A percentile compares a stretch with the other conserved stretches of the same genome.
Conservation (phyloP, 352 stramenopile genomes). For the Globisporangium parvum region DNA sequence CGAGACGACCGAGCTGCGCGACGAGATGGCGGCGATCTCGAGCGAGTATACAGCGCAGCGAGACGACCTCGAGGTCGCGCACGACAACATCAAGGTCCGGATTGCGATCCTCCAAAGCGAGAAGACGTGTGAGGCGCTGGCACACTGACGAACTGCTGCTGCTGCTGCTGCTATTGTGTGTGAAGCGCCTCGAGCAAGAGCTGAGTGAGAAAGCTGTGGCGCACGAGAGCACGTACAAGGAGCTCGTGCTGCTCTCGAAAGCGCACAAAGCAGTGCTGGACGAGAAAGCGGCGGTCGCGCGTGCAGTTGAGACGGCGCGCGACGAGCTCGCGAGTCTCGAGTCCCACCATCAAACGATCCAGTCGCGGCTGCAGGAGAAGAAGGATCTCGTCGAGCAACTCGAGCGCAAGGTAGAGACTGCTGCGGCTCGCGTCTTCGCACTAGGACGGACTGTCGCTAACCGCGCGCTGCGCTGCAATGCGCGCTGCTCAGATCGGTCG, state of each 20-base stretch:
- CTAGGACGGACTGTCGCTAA: not conserved
- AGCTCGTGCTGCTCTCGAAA: constrained; percentile 75
- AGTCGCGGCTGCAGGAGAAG: constrained; percentile 55
- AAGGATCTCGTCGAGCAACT: constrained; percentile 56
- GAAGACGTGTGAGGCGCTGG: too few species aligned
- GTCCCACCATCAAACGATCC: constrained; percentile 48
- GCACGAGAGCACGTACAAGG: constrained; percentile 69
- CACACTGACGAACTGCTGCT: not conserved
- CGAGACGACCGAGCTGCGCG: constrained; percentile 44
- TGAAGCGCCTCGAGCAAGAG: constrained; percentile 53
- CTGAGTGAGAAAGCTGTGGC: constrained; percentile 47
- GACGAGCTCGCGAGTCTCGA: constrained; percentile 51
- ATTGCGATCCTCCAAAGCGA: too few species aligned
- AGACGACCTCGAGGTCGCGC: constrained; percentile 45
- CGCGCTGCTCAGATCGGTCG: constrained; percentile 27
- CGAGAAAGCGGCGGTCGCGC: constrained; percentile 46
- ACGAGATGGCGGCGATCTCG: constrained; percentile 61
- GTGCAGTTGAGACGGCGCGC: constrained; percentile 37
- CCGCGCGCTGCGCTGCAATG: not conserved
- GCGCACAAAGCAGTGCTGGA: constrained; percentile 63
- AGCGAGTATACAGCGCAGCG: constrained; percentile 58
- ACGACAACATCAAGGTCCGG: constrained; percentile 39
- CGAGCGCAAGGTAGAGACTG: constrained; percentile 45
- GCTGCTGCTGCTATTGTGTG: not conserved
- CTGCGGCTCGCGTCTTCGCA: not conserved